Conservation (phyloP, 768 basidiomycete genomes). For the Rhodotorula babjevae region DNA sequence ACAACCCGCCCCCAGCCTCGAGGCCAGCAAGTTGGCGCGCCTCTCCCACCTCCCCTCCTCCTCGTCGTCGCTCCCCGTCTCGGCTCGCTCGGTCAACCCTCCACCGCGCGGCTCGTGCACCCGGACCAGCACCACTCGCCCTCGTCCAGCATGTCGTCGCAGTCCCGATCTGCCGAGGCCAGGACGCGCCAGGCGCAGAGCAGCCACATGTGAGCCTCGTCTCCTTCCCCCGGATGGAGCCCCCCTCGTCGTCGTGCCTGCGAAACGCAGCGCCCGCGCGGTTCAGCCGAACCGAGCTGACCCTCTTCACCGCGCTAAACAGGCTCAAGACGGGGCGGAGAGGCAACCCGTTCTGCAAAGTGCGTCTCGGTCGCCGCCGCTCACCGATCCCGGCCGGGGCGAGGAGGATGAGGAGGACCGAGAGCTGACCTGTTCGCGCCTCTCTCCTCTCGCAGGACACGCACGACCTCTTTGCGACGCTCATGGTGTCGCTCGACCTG, state of each 20-base stretch:
- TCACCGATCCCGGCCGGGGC: no score
- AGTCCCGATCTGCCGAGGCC: constrained; percentile 26
- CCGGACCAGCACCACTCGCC: no score
- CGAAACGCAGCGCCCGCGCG: no score
- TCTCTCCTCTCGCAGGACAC: constrained; percentile 64
- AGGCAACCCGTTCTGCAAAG: constrained; percentile 45
- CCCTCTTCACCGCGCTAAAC: background rate
- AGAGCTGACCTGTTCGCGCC: background rate
- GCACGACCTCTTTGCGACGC: constrained; percentile 93
- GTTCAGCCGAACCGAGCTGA: background rate
- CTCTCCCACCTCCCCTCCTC: background rate
- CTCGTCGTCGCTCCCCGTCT: background rate
- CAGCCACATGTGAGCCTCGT: constrained; percentile 37
- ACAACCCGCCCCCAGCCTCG: background rate
- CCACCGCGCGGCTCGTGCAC: background rate
- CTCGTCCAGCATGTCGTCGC: constrained; percentile 10
- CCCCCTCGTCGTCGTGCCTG: no score
- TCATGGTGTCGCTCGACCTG: constrained; percentile 87
- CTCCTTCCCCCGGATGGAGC: background rate
- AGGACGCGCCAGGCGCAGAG: constrained; percentile 39
- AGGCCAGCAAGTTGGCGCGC: background rate
- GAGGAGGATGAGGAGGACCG: no score
- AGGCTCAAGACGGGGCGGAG: constrained; percentile 43
- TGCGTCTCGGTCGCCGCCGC: constrained; percentile 10
- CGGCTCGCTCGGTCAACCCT: background rate